These are phyloP conservation scores for Diplodia sapinea DNA, from an alignment of 2,329 filamentous ascomycete genomes.

Conservation along the genomic window DNA sequence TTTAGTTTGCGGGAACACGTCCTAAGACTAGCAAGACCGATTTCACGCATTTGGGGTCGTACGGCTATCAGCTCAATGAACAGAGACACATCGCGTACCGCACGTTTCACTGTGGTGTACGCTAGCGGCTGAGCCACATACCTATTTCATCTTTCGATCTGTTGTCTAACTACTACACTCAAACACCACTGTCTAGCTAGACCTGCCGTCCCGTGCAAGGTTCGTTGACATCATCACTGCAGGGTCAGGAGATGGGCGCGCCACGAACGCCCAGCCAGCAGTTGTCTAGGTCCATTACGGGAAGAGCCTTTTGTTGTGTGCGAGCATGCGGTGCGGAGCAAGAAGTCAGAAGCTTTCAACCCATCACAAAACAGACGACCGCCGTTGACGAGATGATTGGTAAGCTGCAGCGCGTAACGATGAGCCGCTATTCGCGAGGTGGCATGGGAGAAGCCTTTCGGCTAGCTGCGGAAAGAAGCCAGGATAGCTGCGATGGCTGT, in stretches of 20 bases:
- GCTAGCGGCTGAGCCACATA: not conserved
- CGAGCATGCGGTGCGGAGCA: not conserved
- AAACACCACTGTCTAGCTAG: not conserved
- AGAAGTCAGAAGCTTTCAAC: not conserved
- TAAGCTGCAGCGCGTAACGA: conserved; percentile 1
- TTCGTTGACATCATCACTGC: not conserved
- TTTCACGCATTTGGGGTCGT: too few species aligned
- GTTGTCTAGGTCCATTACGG: too few species aligned
- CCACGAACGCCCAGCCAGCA: too few species aligned
- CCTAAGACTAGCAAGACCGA: not conserved
- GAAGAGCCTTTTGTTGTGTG: too few species aligned
- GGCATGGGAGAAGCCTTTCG: not conserved
- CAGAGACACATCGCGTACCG: too few species aligned
- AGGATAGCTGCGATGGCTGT: conserved; percentile 1
- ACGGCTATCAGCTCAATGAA: too few species aligned
- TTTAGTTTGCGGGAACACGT: not conserved
- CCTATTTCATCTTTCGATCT: not conserved
- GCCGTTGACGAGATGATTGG: not conserved
- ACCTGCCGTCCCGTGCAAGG: not conserved
- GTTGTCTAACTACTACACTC: not conserved
- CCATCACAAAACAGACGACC: not conserved
- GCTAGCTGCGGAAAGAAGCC: not conserved
- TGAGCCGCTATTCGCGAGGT: not conserved
- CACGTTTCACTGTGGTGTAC: not conserved
- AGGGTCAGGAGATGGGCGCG: not conserved